Percentiles rank a stretch among this genome's conserved stretches.
Conservation (phyloP, 2,329 filamentous ascomycete genomes). For the Nothophoma quercina region DNA sequence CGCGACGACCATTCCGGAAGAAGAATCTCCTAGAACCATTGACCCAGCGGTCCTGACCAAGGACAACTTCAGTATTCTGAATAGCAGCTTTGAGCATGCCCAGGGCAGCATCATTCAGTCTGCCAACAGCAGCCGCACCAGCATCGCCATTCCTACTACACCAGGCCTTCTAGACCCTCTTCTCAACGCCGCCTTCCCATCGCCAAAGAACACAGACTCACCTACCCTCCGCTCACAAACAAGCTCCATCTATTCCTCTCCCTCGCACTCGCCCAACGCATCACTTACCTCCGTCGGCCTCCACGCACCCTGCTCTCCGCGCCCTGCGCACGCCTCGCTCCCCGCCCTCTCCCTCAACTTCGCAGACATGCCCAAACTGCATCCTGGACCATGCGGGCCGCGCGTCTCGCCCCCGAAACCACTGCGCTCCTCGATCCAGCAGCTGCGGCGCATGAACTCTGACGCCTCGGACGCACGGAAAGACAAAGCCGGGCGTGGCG, state of each 20-base stretch:
- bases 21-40: slow-evolving; percentile 34
- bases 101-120: slow-evolving; percentile 17
- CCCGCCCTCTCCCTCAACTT: slow-evolving; percentile 33
- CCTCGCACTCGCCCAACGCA: slow-evolving; percentile 13
- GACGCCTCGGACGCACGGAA: slow-evolving; percentile 38
- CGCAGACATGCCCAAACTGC: slow-evolving; percentile 30
- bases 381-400: slow-evolving; percentile 34
- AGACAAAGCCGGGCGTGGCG: slow-evolving; percentile 34
- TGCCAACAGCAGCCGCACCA: slow-evolving; percentile 18
- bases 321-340: slow-evolving; percentile 29
- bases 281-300: slow-evolving; percentile 3
- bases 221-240: slow-evolving; percentile 23
- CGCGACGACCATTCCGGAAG: slow-evolving; percentile 38
- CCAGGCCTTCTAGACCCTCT: slow-evolving; percentile 31
- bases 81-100: slow-evolving; percentile 21
- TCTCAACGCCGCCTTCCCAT: slow-evolving; percentile 31
- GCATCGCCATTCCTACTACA: slow-evolving; percentile 22
- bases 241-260: slow-evolving; percentile 24
- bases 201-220: slow-evolving; percentile 6
- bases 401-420: slow-evolving; percentile 47
- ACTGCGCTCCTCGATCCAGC: slow-evolving; percentile 50
- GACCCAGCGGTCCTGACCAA: slow-evolving; percentile 37
- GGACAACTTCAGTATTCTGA: slow-evolving; percentile 30
- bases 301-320: slow-evolving; percentile 32
- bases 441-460: slow-evolving; percentile 55